Conservation (phyloP, 805 yeast species). For the Ogataea trehaloabstinens region DNA sequence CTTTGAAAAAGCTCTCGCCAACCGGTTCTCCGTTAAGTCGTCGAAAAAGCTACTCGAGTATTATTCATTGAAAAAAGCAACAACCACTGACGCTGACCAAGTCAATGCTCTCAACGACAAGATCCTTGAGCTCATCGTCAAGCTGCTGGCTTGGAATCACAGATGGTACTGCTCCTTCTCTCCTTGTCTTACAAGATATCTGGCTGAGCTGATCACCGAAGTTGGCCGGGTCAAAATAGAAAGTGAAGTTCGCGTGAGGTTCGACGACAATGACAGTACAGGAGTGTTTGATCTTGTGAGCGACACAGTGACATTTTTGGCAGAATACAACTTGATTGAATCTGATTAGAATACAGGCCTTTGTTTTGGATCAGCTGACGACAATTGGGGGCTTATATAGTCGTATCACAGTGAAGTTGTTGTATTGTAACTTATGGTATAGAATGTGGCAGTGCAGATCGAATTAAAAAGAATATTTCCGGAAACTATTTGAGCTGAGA, state of each 20-base stretch:
- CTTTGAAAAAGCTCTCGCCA: constrained; percentile 65
- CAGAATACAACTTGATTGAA: constrained; percentile 41
- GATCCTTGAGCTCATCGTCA: constrained; percentile 68
- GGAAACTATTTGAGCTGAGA: too few relatives aligned
- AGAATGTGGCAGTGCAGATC: too few relatives aligned
- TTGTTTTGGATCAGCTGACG: too few relatives aligned
- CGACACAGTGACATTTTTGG: constrained; percentile 48
- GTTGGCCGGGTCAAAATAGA: constrained; percentile 79
- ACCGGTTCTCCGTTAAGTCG: constrained; percentile 78
- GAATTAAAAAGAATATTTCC: too few relatives aligned
- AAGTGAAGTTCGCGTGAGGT: constrained; percentile 66
- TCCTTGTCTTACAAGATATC: constrained; percentile 56
- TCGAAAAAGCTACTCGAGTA: constrained; percentile 70
- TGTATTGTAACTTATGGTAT: too few relatives aligned
- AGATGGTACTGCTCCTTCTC: constrained; percentile 96
- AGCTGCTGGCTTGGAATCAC: constrained; percentile 94
- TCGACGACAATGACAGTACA: constrained; percentile 44
- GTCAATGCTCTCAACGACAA: constrained; percentile 45
- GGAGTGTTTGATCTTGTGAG: constrained; percentile 60
- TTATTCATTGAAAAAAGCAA: constrained; percentile 50
- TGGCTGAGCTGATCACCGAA: constrained; percentile 62
- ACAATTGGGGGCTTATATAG: too few relatives aligned
- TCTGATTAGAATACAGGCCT: constrained; percentile 15
- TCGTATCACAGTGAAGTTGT: too few relatives aligned
- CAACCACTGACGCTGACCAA: constrained; percentile 31